Evolutionary conservation across 306 rosid genomes (phyloP).

Genomic region (Adenanthera pavonina): DNA sequence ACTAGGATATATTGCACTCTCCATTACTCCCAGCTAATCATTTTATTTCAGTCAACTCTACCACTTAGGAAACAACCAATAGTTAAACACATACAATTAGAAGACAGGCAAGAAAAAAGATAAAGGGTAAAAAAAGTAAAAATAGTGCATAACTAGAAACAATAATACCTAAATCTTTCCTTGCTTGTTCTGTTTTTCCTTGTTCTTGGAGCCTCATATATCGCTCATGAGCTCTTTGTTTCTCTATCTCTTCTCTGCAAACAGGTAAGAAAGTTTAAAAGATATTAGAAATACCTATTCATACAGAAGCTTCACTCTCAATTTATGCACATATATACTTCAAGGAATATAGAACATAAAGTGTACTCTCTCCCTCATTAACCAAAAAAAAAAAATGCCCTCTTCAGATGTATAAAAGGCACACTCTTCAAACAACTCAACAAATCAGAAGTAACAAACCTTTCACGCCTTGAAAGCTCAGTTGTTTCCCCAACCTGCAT

Average conservation of each 20-base stretch:
- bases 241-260: conserved; percentile 86
- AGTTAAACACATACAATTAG: background rate
- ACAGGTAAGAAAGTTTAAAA: background rate
- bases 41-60: background rate
- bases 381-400: background rate
- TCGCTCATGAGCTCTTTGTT: conserved; percentile 86
- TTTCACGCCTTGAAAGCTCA: conserved; percentile 97
- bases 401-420: conserved; percentile 13
- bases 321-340: background rate
- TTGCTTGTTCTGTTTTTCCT: conserved; percentile 94
- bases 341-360: background rate
- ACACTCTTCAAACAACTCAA: conserved; percentile 14
- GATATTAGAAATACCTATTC: background rate
- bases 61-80: conserved; percentile 15
- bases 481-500: conserved; percentile 75
- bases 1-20: background rate
- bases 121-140: background rate
- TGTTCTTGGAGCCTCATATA: conserved; percentile 32
- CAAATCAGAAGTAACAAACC: conserved; percentile 53
- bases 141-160: background rate
- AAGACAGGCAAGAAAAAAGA: background rate
- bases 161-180: conserved; percentile 81
- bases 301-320: background rate
- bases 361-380: background rate
- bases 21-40: background rate